Evolutionary conservation across 768 basidiomycete species (phyloP).

Genomic region (Trametes elegans): DNA sequence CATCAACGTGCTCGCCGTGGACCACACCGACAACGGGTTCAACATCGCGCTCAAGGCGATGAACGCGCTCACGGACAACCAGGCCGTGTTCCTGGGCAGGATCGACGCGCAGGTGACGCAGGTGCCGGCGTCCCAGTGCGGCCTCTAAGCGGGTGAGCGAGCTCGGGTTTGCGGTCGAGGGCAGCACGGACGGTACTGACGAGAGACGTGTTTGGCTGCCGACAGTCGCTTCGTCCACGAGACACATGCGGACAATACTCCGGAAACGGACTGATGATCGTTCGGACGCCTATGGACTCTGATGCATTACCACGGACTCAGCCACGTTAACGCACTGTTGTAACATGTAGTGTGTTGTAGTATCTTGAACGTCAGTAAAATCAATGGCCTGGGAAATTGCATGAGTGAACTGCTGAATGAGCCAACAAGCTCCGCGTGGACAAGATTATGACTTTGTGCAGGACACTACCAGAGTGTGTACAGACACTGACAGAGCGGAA

Average conservation of each 20-base stretch:
- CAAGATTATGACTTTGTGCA: no score
- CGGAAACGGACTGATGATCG: neutral
- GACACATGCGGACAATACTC: neutral
- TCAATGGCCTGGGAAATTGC: neutral
- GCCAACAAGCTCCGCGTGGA: no score
- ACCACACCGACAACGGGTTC: constrained; percentile 33
- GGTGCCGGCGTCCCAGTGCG: constrained; percentile 49
- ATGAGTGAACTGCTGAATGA: neutral
- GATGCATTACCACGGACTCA: constrained; percentile 7
- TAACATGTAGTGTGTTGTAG: neutral
- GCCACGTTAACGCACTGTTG: constrained; percentile 3
- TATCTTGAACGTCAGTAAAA: neutral
- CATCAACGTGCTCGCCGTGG: constrained; percentile 33
- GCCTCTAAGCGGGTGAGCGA: constrained; percentile 34
- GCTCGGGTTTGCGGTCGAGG: neutral
- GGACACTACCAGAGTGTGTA: neutral
- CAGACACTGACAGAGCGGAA: neutral
- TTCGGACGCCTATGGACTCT: constrained; percentile 1
- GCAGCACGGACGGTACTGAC: neutral
- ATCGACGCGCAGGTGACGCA: constrained; percentile 43
- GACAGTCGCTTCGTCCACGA: neutral
- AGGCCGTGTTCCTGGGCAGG: constrained; percentile 47
- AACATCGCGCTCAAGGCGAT: constrained; percentile 36
- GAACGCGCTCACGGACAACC: constrained; percentile 36
- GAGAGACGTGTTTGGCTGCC: neutral